These are phyloP conservation scores for Diaporthe vexans DNA, from an alignment of 2,329 filamentous ascomycete species.

Conservation along the genomic window DNA sequence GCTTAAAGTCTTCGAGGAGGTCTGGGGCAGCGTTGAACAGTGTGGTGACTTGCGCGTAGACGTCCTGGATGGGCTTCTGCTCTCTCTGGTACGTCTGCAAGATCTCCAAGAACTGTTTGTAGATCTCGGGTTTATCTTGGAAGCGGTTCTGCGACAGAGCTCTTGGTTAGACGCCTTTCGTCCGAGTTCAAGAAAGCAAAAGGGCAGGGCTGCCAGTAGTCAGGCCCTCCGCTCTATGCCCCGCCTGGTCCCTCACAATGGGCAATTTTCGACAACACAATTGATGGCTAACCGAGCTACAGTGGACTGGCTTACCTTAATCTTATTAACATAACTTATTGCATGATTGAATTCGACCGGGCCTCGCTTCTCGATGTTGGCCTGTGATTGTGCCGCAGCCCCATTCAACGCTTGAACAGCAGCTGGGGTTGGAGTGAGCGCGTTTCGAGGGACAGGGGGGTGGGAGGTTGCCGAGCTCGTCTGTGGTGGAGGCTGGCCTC, in stretches of 20 bases:
- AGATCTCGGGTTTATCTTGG: constrained; percentile 95
- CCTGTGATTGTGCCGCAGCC: constrained; percentile 64
- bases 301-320: constrained; percentile 78
- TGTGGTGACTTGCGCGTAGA: constrained; percentile 95
- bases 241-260: not conserved
- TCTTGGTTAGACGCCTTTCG: constrained; percentile 38
- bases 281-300: not conserved
- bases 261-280: constrained; percentile 2
- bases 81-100: constrained; percentile 98
- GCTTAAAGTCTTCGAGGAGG: constrained; percentile 97
- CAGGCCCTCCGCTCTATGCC: not conserved
- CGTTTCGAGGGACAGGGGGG: constrained; percentile 64
- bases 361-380: constrained; percentile 84
- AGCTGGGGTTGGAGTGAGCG: constrained; percentile 72
- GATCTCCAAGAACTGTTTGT: constrained; percentile 99
- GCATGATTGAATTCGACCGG: constrained; percentile 99
- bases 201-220: not conserved
- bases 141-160: constrained; percentile 83
- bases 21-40: constrained; percentile 95
- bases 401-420: constrained; percentile 73
- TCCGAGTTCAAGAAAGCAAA: constrained; percentile 5
- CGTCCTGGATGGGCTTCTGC: constrained; percentile 98
- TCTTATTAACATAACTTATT: constrained; percentile 99
- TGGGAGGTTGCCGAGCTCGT: constrained; percentile 56
- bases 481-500: constrained; percentile 50